Conservation (phyloP, 257 asterid species). For the Gentiana straminea region DNA sequence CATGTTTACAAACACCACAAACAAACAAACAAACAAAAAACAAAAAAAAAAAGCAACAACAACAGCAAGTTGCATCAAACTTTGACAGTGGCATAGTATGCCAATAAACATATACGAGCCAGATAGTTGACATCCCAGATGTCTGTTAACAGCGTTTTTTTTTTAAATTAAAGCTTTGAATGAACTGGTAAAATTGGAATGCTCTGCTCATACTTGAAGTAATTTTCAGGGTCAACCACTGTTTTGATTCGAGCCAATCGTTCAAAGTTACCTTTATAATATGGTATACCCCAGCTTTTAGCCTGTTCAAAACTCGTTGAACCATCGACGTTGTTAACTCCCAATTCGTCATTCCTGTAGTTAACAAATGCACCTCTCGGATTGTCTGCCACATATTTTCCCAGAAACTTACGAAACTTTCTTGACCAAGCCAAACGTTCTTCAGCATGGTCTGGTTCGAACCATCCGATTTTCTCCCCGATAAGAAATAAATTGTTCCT, state of each 20-base stretch:
- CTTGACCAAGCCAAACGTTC: slow-evolving; percentile 16
- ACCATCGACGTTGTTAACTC: slow-evolving; percentile 10
- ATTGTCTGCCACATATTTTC: slow-evolving; percentile 24
- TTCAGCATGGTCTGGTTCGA: slow-evolving; percentile 15
- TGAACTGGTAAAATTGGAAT: background rate
- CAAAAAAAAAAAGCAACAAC: no score
- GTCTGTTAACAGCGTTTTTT: no score
- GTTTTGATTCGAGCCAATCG: slow-evolving; percentile 9
- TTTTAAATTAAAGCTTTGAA: no score
- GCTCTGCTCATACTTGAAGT: slow-evolving; percentile 14
- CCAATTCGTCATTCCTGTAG: slow-evolving; percentile 48
- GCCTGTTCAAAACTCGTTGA: slow-evolving; percentile 8
- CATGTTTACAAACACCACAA: no score
- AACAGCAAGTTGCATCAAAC: no score
- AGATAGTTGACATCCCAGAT: no score
- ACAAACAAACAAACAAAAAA: no score
- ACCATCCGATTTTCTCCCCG: slow-evolving; percentile 23
- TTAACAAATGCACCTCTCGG: slow-evolving; percentile 46
- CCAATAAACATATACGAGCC: no score
- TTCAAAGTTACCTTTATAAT: slow-evolving; percentile 10
- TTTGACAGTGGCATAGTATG: no score
- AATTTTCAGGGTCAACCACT: slow-evolving; percentile 10
- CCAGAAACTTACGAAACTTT: slow-evolving; percentile 31
- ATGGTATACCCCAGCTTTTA: slow-evolving; percentile 4
- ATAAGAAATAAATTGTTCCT: slow-evolving; percentile 33